A percentile compares a stretch with the other conserved stretches of the same genome.
Conservation (phyloP, 352 stramenopile species). For the Phytophthora vignae region DNA sequence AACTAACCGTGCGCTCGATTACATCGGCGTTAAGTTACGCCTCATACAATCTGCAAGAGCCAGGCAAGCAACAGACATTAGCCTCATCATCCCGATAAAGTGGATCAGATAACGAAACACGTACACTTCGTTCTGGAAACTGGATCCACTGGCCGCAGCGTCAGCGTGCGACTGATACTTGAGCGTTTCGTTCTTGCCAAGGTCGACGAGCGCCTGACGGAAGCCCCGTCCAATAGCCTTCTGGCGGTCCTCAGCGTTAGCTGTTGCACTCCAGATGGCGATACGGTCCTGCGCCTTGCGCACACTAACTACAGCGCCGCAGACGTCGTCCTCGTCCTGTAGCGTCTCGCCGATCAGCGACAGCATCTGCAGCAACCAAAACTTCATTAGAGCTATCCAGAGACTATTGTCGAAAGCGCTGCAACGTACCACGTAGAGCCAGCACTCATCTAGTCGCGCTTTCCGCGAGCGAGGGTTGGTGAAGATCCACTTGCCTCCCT, state of each 20-base stretch:
- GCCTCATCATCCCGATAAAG: not conserved
- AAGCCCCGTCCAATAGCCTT: slow-evolving; percentile 86
- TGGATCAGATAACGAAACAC: slow-evolving; percentile 25
- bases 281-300: slow-evolving; percentile 96
- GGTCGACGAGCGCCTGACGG: slow-evolving; percentile 78
- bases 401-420: not conserved
- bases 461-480: slow-evolving; percentile 95
- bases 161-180: slow-evolving; percentile 92
- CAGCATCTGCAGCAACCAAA: slow-evolving; percentile 74
- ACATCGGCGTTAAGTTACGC: slow-evolving; percentile 75
- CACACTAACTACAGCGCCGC: slow-evolving; percentile 95
- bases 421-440: slow-evolving; percentile 92
- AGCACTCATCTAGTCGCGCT: slow-evolving; percentile 95
- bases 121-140: slow-evolving; percentile 94
- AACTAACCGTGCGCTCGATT: slow-evolving; percentile 57
- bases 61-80: slow-evolving; percentile 16
- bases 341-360: slow-evolving; percentile 97
- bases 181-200: slow-evolving; percentile 89
- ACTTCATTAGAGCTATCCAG: slow-evolving; percentile 5
- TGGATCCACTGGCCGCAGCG: slow-evolving; percentile 86
- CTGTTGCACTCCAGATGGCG: slow-evolving; percentile 94
- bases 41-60: slow-evolving; percentile 81
- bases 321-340: slow-evolving; percentile 95
- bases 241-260: slow-evolving; percentile 75
- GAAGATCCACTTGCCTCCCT: slow-evolving; percentile 97